phyloP scores from a whole-genome alignment of 495 filamentous ascomycete species.

The Talaromyces ruber region DNA sequence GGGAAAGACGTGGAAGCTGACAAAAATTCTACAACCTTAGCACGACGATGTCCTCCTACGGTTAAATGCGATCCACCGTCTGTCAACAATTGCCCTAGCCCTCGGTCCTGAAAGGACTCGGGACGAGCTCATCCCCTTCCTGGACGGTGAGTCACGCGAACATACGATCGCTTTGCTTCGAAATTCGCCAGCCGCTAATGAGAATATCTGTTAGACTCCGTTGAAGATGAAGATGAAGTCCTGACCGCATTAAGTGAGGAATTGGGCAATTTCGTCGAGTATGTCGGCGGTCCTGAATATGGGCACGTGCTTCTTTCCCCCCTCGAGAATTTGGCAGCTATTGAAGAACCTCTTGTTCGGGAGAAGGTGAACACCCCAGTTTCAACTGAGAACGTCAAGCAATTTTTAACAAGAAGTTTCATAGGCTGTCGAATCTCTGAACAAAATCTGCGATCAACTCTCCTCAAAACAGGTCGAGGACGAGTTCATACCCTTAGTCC shows the following conservation, averaged over 20 bases:
- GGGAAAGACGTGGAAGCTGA: background rate
- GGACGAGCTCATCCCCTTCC: constrained; percentile 95
- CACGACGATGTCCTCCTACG: constrained; percentile 97
- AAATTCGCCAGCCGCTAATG: background rate
- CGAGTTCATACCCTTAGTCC: constrained; percentile 86
- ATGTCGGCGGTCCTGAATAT: constrained; percentile 88
- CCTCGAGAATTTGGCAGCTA: constrained; percentile 94
- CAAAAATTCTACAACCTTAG: constrained; percentile 34
- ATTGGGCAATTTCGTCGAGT: constrained; percentile 92
- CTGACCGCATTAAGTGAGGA: constrained; percentile 95
- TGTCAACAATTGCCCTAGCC: constrained; percentile 95
- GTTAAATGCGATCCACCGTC: constrained; percentile 94
- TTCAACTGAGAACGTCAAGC: background rate
- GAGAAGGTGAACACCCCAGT: constrained; percentile 64
- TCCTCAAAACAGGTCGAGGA: constrained; percentile 91
- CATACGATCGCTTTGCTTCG: background rate
- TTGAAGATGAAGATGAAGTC: constrained; percentile 98
- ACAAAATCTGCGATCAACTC: constrained; percentile 93
- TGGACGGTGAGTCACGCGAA: constrained; percentile 65
- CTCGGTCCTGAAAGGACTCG: constrained; percentile 90
- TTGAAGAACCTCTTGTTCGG: constrained; percentile 93
- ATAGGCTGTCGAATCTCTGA: constrained; percentile 94
- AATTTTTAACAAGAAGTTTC: constrained; percentile 11
- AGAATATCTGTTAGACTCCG: constrained; percentile 60
- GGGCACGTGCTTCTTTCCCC: constrained; percentile 95